phyloP scores from a whole-genome alignment of 2,329 filamentous ascomycete species.

The Chaetomium strumarium region DNA sequence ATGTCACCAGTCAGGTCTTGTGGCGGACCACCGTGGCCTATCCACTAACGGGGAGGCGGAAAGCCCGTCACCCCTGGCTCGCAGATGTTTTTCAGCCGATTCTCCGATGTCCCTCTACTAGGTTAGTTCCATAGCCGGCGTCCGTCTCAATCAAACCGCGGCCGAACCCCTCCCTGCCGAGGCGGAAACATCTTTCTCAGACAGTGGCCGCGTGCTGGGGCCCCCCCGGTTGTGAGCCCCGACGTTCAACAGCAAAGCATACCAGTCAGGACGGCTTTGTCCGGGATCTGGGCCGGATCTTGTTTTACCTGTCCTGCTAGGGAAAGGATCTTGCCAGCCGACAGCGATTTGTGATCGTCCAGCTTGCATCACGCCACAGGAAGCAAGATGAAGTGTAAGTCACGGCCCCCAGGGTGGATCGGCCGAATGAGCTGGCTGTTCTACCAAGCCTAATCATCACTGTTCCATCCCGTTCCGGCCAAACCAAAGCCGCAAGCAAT shows the following conservation, averaged over 20 bases:
- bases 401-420: conserved; percentile 23
- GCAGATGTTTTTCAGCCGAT: conserved; percentile 2
- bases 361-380: conserved; percentile 20
- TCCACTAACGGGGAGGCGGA: background rate
- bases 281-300: conserved; percentile 19
- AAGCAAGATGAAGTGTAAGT: conserved; percentile 26
- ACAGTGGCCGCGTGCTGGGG: conserved; percentile 7
- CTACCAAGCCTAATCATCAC: conserved; percentile 12
- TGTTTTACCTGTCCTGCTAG: conserved; percentile 8
- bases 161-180: background rate
- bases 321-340: conserved; percentile 2
- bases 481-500: conserved; percentile 6
- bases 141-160: conserved; percentile 5
- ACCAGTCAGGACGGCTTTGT: conserved; percentile 2
- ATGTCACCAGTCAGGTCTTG: background rate
- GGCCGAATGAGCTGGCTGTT: conserved; percentile 12
- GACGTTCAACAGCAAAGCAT: background rate
- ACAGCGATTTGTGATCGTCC: conserved; percentile 12
- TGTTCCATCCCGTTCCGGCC: conserved; percentile 12
- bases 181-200: background rate
- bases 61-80: conserved; percentile 1
- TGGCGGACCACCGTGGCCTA: background rate
- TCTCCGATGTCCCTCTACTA: conserved; percentile 1
- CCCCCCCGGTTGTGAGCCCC: background rate
- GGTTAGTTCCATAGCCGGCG: conserved; percentile 2